Base-by-base conservation (phyloP, 73 alveolate genomes). In the Tetrahymena borealis region DNA sequence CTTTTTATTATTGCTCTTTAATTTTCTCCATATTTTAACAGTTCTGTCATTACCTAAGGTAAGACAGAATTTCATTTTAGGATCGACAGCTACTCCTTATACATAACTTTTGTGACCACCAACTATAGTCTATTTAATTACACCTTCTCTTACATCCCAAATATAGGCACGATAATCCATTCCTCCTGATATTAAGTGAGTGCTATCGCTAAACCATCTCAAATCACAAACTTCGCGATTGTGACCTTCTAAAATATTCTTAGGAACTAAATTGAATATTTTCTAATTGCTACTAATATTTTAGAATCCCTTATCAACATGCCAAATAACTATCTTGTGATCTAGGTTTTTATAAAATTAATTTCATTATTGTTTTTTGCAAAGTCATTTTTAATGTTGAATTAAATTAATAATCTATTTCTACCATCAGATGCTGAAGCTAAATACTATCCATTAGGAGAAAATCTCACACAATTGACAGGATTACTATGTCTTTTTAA, bases 401-500 rank as follows among this genome's bases (percentile, higher is more conserved):
- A 60, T 20, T 20, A 60, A 60, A 18, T 15, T 60, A 60, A 60
- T 60, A n/a, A n/a, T n/a, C n/a, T 60, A 24, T 24, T 60, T 60
- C 85, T 91, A 92, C 97, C 99, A 96, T 98, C 99, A 78, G 98
- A 95, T 38, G 99, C 99, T 33, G 99, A 94, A 37, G 99, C 99
- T 79, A 98, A 93, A 91, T 97, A 97, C 91, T 93, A 91, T n/a
- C 99, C 99, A 95, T 93, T 93, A 0, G 99, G 99, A 24, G 98
- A 91, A 91, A 97, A 98, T 39, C 98, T 95, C 78, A 98, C 97
- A 60, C 97, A 94, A 94, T 98, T 98, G 9, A 98, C 99, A 32
- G 99, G 95, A 39, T 96, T 90, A 41, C 97, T 96, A 90, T 97
- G 99, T 32, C 98, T 60, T 60, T 60, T 60, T 60, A 60, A 60